These are phyloP conservation scores for Skeletonema menzelii DNA, from an alignment of 108 stramenopile genomes.

Conservation along the genomic window DNA sequence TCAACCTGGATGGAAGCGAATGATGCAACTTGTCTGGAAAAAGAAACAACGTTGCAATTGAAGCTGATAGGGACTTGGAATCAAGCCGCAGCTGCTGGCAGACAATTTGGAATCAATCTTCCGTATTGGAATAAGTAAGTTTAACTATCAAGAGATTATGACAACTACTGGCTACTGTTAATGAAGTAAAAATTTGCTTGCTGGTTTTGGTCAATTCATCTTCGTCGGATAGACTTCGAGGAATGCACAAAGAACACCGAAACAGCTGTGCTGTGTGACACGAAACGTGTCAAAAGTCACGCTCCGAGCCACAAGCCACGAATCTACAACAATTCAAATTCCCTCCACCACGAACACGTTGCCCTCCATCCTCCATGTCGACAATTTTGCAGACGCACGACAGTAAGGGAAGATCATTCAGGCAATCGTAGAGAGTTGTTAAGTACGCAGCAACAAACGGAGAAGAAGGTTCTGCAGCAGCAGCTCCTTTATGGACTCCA, in stretches of 20 bases:
- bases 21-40: constrained; percentile 60
- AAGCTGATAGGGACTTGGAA: constrained; percentile 78
- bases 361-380: neutral
- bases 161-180: too few species aligned
- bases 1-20: constrained; percentile 66
- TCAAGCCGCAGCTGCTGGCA: constrained; percentile 78
- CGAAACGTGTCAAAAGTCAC: neutral
- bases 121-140: constrained; percentile 78
- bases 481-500: neutral
- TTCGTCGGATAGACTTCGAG: too few species aligned
- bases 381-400: neutral
- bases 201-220: too few species aligned
- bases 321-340: neutral
- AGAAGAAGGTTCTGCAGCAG: neutral
- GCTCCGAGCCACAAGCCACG: neutral
- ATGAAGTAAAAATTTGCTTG: too few species aligned
- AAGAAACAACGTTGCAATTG: constrained; percentile 76
- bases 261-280: neutral
- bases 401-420: neutral
- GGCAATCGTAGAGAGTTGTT: too few species aligned
- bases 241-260: neutral
- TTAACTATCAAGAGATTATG: too few species aligned
- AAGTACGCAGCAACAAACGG: too few species aligned
- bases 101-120: constrained; percentile 73
- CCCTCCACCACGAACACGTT: neutral